These are phyloP conservation scores for Psilocybe cubensis DNA, from an alignment of 768 basidiomycete genomes.

Conservation along the genomic window DNA sequence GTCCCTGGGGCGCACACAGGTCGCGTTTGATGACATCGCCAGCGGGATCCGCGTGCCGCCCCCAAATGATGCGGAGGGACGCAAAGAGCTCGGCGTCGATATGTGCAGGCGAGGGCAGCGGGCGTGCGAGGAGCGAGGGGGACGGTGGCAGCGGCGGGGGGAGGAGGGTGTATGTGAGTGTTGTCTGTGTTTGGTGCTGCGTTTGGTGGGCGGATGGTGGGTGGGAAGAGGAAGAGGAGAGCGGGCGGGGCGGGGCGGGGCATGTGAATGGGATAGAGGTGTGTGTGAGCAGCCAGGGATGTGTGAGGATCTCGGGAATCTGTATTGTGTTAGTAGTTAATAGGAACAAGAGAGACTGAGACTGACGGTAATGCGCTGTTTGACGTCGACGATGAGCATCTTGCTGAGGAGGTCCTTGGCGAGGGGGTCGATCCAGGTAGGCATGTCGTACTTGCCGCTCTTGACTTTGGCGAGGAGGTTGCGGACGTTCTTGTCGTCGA, in stretches of 20 bases:
- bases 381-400: constrained; percentile 90
- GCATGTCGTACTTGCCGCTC: constrained; percentile 83
- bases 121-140: constrained; percentile 71
- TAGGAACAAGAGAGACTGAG: not conserved
- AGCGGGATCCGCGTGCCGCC: constrained; percentile 62
- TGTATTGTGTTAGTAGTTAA: not conserved
- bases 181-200: too few species aligned
- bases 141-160: too few species aligned
- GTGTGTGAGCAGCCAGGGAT: constrained; percentile 77
- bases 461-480: constrained; percentile 86
- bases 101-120: constrained; percentile 67
- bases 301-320: constrained; percentile 85
- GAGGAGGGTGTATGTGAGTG: too few species aligned
- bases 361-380: constrained; percentile 77
- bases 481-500: constrained; percentile 88
- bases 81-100: constrained; percentile 80
- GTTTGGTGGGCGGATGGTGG: too few species aligned
- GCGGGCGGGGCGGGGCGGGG: constrained; percentile 48
- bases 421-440: constrained; percentile 76
- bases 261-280: constrained; percentile 47
- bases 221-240: too few species aligned
- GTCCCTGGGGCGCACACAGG: constrained; percentile 68
- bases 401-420: constrained; percentile 82
- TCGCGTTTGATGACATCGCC: constrained; percentile 63
- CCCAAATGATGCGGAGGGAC: constrained; percentile 85